These are phyloP conservation scores for Inga laurina DNA, from an alignment of 306 rosid species.

Conservation along the genomic window DNA sequence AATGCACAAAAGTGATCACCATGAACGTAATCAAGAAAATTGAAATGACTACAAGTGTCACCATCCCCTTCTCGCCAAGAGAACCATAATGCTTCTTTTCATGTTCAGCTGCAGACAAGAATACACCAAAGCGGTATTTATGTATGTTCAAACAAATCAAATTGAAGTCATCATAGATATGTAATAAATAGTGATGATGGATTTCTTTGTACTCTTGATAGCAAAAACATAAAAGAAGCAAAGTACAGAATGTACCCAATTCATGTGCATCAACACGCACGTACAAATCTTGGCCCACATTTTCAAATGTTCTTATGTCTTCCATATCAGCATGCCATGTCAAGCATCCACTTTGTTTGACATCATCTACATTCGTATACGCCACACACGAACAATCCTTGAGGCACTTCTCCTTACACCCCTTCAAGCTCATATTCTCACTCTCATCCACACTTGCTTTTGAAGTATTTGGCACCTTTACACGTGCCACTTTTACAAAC, in stretches of 20 bases:
- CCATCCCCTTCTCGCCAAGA: constrained; percentile 42
- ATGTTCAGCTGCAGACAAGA: constrained; percentile 33
- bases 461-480: constrained; percentile 64
- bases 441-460: constrained; percentile 36
- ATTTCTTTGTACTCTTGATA: too few species aligned
- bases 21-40: constrained; percentile 7
- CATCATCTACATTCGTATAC: constrained; percentile 48
- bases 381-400: constrained; percentile 63
- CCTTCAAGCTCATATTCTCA: constrained; percentile 20
- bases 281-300: constrained; percentile 53
- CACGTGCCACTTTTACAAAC: constrained; percentile 46
- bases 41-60: constrained; percentile 8
- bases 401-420: constrained; percentile 48
- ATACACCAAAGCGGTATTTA: background rate
- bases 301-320: background rate
- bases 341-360: constrained; percentile 53
- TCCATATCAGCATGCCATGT: constrained; percentile 50
- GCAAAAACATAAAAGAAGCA: too few species aligned
- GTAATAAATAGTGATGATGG: too few species aligned
- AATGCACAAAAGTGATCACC: constrained; percentile 3
- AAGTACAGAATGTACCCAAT: constrained; percentile 21
- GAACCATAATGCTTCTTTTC: constrained; percentile 34
- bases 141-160: too few species aligned
- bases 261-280: constrained; percentile 46
- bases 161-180: too few species aligned